These are phyloP conservation scores for Talaromyces sp. DNA, from an alignment of 2,329 filamentous ascomycete species.

Conservation along the genomic window DNA sequence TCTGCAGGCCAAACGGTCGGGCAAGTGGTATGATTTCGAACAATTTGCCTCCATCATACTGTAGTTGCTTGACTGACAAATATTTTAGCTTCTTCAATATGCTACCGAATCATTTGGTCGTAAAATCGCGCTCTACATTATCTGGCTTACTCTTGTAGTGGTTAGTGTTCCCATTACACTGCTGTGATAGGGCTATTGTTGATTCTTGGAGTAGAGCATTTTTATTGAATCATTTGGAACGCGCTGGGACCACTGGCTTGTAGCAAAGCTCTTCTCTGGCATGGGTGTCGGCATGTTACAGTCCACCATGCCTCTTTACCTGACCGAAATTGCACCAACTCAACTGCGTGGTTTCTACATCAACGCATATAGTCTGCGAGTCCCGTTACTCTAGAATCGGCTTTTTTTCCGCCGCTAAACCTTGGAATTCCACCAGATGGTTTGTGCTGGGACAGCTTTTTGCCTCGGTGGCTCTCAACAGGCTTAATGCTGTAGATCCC, in stretches of 20 bases:
- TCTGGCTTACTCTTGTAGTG: conserved; percentile 28
- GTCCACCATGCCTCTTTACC: conserved; percentile 37
- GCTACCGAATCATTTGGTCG: conserved; percentile 31
- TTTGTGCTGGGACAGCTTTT: conserved; percentile 40
- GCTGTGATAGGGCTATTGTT: not conserved
- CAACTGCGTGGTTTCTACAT: conserved; percentile 36
- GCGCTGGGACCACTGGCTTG: conserved; percentile 37
- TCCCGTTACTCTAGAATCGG: not conserved
- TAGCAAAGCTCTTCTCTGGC: conserved; percentile 29
- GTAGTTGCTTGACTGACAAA: not conserved
- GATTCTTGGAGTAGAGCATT: conserved; percentile 21
- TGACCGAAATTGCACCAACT: conserved; percentile 38
- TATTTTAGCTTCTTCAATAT: conserved; percentile 25
- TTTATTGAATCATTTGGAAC: conserved; percentile 33
- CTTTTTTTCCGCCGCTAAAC: not conserved
- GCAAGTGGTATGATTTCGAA: conserved; percentile 25
- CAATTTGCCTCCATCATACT: not conserved
- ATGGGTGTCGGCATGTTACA: conserved; percentile 41
- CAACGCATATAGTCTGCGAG: conserved; percentile 36
- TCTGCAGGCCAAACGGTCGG: conserved; percentile 34
- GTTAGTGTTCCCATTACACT: conserved; percentile 10
- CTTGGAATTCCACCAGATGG: conserved; percentile 26
- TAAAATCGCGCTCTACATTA: conserved; percentile 29
- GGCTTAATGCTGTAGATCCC: conserved; percentile 24
- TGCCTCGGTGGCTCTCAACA: conserved; percentile 36